Percentiles rank a stretch among this genome's conserved stretches.
Evolutionary conservation across 495 filamentous ascomycete genomes (phyloP).

Genomic region (Halenospora varia): DNA sequence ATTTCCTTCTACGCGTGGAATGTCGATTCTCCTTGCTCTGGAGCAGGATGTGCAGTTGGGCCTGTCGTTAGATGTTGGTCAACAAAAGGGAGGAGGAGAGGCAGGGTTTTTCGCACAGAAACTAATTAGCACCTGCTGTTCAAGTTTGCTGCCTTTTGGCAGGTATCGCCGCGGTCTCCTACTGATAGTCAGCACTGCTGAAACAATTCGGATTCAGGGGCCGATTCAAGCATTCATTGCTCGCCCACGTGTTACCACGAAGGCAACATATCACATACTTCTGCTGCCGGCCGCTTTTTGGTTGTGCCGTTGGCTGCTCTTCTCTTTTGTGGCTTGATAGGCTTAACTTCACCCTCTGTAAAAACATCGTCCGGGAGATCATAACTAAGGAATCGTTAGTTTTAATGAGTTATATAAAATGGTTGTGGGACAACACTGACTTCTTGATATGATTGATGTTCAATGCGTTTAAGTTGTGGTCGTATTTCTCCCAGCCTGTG

Average conservation of each 20-base stretch:
- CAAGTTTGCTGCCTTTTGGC: slow-evolving; percentile 35
- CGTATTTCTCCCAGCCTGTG: slow-evolving; percentile 60
- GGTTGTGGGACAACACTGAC: slow-evolving; percentile 41
- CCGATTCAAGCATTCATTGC: background rate
- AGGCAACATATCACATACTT: slow-evolving; percentile 28
- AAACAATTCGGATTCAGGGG: background rate
- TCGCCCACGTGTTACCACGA: slow-evolving; percentile 11
- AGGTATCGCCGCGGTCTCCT: slow-evolving; percentile 27
- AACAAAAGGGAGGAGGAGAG: slow-evolving; percentile 11
- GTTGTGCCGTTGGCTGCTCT: slow-evolving; percentile 23
- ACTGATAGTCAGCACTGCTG: slow-evolving; percentile 22
- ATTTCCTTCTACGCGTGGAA: background rate
- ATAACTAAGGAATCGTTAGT: slow-evolving; percentile 49
- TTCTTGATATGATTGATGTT: slow-evolving; percentile 72
- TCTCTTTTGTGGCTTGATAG: slow-evolving; percentile 55
- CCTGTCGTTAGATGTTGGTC: slow-evolving; percentile 25
- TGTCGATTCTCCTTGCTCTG: background rate
- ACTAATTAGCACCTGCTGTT: slow-evolving; percentile 34
- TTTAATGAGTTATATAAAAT: background rate
- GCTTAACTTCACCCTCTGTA: slow-evolving; percentile 69
- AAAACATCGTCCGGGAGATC: slow-evolving; percentile 90
- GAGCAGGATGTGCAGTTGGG: slow-evolving; percentile 1
- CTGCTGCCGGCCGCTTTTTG: slow-evolving; percentile 24
- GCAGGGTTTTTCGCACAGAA: slow-evolving; percentile 17
- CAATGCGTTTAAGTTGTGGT: slow-evolving; percentile 60